Evolutionary conservation across 2,329 filamentous ascomycete genomes (phyloP).

Genomic region (Onygenales sp.): DNA sequence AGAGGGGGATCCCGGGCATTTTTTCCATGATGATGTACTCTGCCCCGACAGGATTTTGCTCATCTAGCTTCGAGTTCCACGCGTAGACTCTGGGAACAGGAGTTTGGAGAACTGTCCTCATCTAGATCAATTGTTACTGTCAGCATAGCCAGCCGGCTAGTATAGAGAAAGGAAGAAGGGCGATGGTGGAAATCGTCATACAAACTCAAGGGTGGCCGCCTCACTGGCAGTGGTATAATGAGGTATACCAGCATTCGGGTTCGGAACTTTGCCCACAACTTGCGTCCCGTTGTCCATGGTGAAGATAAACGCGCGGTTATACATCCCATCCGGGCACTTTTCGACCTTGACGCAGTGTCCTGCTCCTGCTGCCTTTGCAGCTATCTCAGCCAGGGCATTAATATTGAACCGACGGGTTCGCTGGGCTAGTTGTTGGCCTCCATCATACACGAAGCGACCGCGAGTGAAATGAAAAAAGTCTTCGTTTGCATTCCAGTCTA

Average conservation of each 20-base stretch:
- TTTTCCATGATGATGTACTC: constrained; percentile 30
- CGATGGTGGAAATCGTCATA: neutral
- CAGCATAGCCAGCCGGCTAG: neutral
- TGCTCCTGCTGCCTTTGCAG: constrained; percentile 20
- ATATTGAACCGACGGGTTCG: constrained; percentile 21
- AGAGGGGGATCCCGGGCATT: constrained; percentile 12
- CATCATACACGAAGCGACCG: neutral
- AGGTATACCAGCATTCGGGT: constrained; percentile 9
- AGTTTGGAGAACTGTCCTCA: neutral
- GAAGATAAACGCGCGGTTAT: constrained; percentile 23
- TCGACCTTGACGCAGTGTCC: constrained; percentile 21
- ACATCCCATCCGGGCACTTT: constrained; percentile 17
- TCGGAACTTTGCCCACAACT: constrained; percentile 12
- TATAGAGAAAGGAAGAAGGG: neutral
- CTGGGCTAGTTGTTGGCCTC: neutral
- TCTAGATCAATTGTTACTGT: neutral
- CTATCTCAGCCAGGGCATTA: constrained; percentile 21
- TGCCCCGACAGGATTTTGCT: constrained; percentile 21
- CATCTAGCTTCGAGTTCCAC: neutral
- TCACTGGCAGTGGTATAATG: constrained; percentile 22
- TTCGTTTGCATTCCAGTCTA: neutral
- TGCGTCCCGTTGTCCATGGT: constrained; percentile 11
- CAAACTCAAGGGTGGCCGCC: constrained; percentile 27
- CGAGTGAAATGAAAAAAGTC: neutral
- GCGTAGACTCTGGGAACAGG: neutral